A percentile compares a stretch with the other conserved stretches of the same genome.
Evolutionary conservation across 192 early-diverging fungal species (phyloP).

Genomic region (Umbelopsis vinacea): DNA sequence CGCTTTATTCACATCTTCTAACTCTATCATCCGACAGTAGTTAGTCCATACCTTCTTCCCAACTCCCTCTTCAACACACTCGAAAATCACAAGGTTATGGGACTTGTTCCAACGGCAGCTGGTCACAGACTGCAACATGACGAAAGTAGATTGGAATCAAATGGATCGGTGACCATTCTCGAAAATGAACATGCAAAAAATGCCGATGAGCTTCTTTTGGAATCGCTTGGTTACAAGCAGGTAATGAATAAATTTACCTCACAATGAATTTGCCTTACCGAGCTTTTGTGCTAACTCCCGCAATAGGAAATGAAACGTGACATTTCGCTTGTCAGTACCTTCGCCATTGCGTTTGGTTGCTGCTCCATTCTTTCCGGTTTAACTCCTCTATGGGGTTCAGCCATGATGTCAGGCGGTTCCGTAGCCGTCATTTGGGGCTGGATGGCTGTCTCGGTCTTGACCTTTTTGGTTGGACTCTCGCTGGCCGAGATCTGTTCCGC

Average conservation of each 20-base stretch:
- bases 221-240: conserved; percentile 47
- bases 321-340: conserved; percentile 52
- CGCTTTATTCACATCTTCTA: neutral
- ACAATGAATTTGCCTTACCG: too few species aligned
- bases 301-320: conserved; percentile 55
- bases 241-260: too few species aligned
- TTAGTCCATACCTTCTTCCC: neutral
- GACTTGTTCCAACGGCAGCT: conserved; percentile 10
- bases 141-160: conserved; percentile 10
- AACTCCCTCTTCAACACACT: neutral
- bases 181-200: neutral
- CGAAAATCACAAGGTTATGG: conserved; percentile 9
- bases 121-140: conserved; percentile 16
- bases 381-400: conserved; percentile 57
- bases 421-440: conserved; percentile 56
- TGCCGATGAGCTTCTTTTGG: conserved; percentile 28
- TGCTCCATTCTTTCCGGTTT: conserved; percentile 56
- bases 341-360: conserved; percentile 59
- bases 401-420: conserved; percentile 53
- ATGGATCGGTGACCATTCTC: conserved; percentile 5
- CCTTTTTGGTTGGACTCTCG: conserved; percentile 51
- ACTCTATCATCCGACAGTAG: neutral
- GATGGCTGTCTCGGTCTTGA: conserved; percentile 55
- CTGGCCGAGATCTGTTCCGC: conserved; percentile 60
- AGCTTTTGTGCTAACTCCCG: neutral